A percentile compares a stretch with the other conserved stretches of the same genome.
These are phyloP conservation scores for Sugiyamaella xylanicola DNA, from an alignment of 1,139 yeast species.

Conservation along the genomic window DNA sequence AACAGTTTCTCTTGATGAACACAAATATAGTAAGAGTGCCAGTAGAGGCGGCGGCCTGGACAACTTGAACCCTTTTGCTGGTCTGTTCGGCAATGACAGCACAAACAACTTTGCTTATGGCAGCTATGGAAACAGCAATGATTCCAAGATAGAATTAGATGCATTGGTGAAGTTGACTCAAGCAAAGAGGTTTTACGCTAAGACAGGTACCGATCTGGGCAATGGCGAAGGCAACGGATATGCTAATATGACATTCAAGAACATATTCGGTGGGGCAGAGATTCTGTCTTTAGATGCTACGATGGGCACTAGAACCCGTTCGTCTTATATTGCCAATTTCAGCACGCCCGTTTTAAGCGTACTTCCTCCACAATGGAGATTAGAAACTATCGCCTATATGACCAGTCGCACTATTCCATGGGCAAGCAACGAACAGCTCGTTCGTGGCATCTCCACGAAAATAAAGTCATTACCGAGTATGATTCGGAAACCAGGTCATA, in stretches of 20 bases:
- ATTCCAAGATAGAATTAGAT: slow-evolving; percentile 25
- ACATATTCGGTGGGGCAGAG: slow-evolving; percentile 34
- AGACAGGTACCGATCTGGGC: slow-evolving; percentile 31
- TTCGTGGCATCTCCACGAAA: slow-evolving; percentile 60
- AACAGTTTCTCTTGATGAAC: slow-evolving; percentile 21
- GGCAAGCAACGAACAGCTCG: slow-evolving; percentile 59
- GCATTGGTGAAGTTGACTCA: slow-evolving; percentile 25
- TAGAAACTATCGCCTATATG: slow-evolving; percentile 58
- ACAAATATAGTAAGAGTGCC: background rate
- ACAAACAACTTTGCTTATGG: background rate
- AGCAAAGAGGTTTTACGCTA: slow-evolving; percentile 27
- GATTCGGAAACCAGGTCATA: background rate
- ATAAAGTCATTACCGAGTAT: slow-evolving; percentile 37
- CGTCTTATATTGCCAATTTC: slow-evolving; percentile 62
- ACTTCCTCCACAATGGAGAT: slow-evolving; percentile 50
- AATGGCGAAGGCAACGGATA: slow-evolving; percentile 72
- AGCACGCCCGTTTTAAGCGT: slow-evolving; percentile 56
- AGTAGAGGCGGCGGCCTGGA: background rate
- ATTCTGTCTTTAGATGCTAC: slow-evolving; percentile 29
- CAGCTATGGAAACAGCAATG: background rate
- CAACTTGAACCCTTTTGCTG: slow-evolving; percentile 17
- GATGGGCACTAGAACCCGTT: slow-evolving; percentile 59
- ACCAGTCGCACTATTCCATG: slow-evolving; percentile 69
- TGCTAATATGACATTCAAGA: slow-evolving; percentile 30
- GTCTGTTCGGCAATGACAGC: slow-evolving; percentile 17